Evolutionary conservation across 805 yeast species (phyloP).

Genomic region (Schwanniomyces sp.): DNA sequence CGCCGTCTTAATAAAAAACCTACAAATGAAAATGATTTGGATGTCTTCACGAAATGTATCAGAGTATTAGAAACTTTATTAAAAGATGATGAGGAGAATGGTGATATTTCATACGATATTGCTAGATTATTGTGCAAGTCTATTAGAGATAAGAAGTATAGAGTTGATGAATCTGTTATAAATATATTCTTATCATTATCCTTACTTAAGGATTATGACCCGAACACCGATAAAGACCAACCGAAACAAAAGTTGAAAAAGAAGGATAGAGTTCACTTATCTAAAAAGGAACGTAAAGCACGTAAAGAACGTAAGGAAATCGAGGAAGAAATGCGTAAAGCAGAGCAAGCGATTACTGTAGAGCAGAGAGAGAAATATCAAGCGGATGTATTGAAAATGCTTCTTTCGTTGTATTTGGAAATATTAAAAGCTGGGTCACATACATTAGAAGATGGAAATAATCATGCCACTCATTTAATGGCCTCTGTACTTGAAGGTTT

Average conservation of each 20-base stretch:
- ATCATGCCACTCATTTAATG: constrained; percentile 55
- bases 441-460: constrained; percentile 34
- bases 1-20: constrained; percentile 69
- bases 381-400: constrained; percentile 73
- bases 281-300: constrained; percentile 86
- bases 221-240: constrained; percentile 48
- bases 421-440: constrained; percentile 54
- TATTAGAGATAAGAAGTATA: constrained; percentile 68
- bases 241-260: constrained; percentile 59
- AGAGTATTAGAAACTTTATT: constrained; percentile 69
- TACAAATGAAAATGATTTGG: constrained; percentile 42
- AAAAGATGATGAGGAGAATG: constrained; percentile 72
- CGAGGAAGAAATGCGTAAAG: constrained; percentile 84
- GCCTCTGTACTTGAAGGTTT: constrained; percentile 91
- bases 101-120: constrained; percentile 76
- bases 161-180: constrained; percentile 81
- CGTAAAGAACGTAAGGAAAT: constrained; percentile 84
- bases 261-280: constrained; percentile 85
- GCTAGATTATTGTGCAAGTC: constrained; percentile 68
- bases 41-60: constrained; percentile 58
- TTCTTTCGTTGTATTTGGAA: constrained; percentile 74
- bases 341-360: constrained; percentile 83
- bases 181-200: constrained; percentile 69
- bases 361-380: constrained; percentile 87
- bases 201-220: constrained; percentile 70